phyloP scores from a whole-genome alignment of 1,284 basidiomycete genomes.

The Neolentinus lepideus region DNA sequence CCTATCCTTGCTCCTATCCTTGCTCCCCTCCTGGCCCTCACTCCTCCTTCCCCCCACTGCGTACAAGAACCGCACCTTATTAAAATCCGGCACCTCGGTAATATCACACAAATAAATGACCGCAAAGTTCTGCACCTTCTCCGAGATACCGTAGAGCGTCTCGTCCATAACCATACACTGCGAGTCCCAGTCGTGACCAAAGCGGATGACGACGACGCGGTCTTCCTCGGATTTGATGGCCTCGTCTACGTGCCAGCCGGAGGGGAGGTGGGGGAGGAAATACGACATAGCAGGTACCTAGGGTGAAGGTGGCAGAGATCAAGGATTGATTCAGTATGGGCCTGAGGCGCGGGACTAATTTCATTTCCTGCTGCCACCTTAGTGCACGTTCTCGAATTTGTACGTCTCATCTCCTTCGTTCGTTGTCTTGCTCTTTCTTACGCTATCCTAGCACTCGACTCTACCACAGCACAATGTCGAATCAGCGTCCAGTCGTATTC shows the following conservation, averaged over 20 bases:
- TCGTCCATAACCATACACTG: constrained; percentile 99
- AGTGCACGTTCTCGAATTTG: neutral
- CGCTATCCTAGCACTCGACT: no score
- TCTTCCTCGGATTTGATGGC: constrained; percentile 98
- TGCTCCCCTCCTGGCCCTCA: no score
- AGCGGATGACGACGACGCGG: constrained; percentile 90
- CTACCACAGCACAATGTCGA: constrained; percentile 19
- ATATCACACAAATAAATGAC: constrained; percentile 96
- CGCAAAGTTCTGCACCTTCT: constrained; percentile 98
- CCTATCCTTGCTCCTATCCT: constrained; percentile 1
- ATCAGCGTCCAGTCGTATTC: constrained; percentile 81
- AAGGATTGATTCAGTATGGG: no score
- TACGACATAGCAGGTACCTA: constrained; percentile 56
- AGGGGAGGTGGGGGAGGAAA: constrained; percentile 88
- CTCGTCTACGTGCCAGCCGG: constrained; percentile 97
- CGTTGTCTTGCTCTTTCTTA: no score
- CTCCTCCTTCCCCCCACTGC: no score
- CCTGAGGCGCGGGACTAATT: no score
- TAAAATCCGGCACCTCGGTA: constrained; percentile 97
- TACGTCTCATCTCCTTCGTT: neutral
- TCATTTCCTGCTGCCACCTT: neutral
- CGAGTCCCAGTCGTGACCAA: constrained; percentile 92
- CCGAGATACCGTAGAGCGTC: constrained; percentile 86
- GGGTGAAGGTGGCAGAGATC: neutral
- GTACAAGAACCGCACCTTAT: constrained; percentile 82